Conservation (phyloP, 441 rosid species). For the Hypseocharis bilobata region DNA sequence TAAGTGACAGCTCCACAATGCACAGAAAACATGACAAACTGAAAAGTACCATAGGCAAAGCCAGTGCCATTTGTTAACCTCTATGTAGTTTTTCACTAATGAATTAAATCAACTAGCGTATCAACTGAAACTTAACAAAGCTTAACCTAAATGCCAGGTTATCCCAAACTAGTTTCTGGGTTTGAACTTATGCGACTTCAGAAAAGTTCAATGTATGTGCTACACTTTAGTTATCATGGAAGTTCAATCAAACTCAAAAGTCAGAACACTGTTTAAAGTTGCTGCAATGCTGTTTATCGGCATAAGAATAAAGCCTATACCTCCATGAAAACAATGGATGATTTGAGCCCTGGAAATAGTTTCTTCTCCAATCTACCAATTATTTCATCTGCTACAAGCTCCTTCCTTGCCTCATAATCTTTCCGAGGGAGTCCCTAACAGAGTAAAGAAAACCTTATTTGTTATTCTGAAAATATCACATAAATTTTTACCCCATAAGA, state of each 20-base stretch:
- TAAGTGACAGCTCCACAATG: neutral
- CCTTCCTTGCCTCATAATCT: slow-evolving; percentile 78
- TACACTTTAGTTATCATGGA: neutral
- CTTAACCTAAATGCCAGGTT: neutral
- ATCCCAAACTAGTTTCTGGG: neutral
- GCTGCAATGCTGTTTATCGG: neutral
- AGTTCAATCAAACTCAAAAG: neutral
- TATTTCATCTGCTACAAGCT: slow-evolving; percentile 49
- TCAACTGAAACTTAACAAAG: neutral
- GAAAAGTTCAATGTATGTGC: neutral
- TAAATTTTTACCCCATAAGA: neutral
- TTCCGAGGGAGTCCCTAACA: slow-evolving; percentile 58
- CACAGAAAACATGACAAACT: neutral
- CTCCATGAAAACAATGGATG: slow-evolving; percentile 76
- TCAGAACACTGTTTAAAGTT: neutral
- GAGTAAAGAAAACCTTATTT: slow-evolving; percentile 15
- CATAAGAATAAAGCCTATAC: slow-evolving; percentile 27
- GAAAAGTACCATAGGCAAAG: neutral
- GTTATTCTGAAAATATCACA: neutral
- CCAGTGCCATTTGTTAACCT: neutral
- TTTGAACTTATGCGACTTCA: neutral
- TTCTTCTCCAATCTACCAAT: slow-evolving; percentile 70
- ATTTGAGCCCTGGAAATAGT: slow-evolving; percentile 71
- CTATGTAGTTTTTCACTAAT: neutral
- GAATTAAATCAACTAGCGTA: neutral